These are phyloP conservation scores for Colletotrichum eleusines DNA, from an alignment of 2,329 filamentous ascomycete genomes.

Conservation along the genomic window DNA sequence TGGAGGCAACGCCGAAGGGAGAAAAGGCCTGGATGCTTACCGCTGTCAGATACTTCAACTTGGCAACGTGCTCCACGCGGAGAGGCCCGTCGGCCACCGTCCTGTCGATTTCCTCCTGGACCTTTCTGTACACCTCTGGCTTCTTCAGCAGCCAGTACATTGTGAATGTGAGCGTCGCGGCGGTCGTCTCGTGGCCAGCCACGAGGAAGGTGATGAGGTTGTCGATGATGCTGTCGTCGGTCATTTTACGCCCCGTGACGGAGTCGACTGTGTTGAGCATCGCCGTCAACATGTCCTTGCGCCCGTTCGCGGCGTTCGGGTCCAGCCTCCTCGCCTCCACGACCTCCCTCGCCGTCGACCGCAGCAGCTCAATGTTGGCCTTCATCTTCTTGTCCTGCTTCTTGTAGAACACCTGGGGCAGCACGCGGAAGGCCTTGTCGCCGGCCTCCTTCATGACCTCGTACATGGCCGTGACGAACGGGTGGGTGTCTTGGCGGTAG, in stretches of 20 bases:
- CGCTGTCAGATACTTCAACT: conserved; percentile 74
- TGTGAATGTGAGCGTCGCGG: conserved; percentile 73
- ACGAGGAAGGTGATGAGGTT: conserved; percentile 79
- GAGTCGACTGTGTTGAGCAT: conserved; percentile 74
- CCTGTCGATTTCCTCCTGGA: conserved; percentile 75
- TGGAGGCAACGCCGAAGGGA: accelerated
- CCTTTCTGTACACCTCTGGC: conserved; percentile 69
- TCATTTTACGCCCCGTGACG: conserved; percentile 71
- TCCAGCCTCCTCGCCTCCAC: conserved; percentile 69
- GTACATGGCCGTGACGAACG: conserved; percentile 68
- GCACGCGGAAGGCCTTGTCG: conserved; percentile 58
- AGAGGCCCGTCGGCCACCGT: conserved; percentile 71
- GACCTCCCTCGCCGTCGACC: conserved; percentile 67
- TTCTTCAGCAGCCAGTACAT: conserved; percentile 75
- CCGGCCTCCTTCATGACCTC: conserved; percentile 68
- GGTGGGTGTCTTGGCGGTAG: conserved; percentile 58
- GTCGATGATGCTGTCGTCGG: conserved; percentile 69
- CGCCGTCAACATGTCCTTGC: conserved; percentile 74
- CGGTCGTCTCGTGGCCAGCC: conserved; percentile 77
- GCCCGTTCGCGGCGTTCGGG: conserved; percentile 56
- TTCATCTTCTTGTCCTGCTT: conserved; percentile 59
- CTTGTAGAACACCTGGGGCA: conserved; percentile 61
- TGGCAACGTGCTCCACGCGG: conserved; percentile 67
- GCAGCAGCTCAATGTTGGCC: conserved; percentile 64
- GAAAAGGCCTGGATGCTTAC: conserved; percentile 40